Evolutionary conservation across 305 asterid genomes (phyloP).

Genomic region (Euphrasia arctica): DNA sequence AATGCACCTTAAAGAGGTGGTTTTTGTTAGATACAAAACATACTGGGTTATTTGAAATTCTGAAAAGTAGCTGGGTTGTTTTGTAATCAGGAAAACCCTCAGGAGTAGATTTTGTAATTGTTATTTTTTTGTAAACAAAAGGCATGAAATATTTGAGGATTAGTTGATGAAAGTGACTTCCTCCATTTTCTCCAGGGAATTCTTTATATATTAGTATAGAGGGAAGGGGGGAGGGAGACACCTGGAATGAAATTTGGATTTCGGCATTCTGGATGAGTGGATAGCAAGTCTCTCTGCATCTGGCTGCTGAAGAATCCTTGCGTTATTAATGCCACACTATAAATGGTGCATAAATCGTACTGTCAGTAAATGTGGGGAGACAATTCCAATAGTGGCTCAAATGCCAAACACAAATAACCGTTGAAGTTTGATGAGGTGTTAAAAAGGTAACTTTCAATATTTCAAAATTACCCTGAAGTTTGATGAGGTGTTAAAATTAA

Average conservation of each 20-base stretch:
- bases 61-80: background rate
- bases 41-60: background rate
- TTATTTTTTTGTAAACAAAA: background rate
- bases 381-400: conserved; percentile 18
- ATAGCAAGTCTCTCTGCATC: conserved; percentile 74
- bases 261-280: conserved; percentile 74
- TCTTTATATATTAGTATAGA: background rate
- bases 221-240: conserved; percentile 32
- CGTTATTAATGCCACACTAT: conserved; percentile 52
- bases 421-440: too few species aligned
- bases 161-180: background rate
- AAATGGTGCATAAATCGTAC: conserved; percentile 25
- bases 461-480: too few species aligned
- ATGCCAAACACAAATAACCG: background rate
- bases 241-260: conserved; percentile 73
- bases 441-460: too few species aligned
- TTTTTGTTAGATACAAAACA: background rate
- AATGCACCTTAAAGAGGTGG: background rate
- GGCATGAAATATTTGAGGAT: background rate
- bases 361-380: conserved; percentile 17
- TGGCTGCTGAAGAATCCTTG: conserved; percentile 48
- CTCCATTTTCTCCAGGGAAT: conserved; percentile 2
- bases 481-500: too few species aligned
- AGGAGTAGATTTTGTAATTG: background rate
- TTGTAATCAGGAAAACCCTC: background rate